A percentile compares a stretch with the other conserved stretches of the same genome.
Evolutionary conservation across 148 eudicot genomes (phyloP).

Genomic region (Beta vulgaris): DNA sequence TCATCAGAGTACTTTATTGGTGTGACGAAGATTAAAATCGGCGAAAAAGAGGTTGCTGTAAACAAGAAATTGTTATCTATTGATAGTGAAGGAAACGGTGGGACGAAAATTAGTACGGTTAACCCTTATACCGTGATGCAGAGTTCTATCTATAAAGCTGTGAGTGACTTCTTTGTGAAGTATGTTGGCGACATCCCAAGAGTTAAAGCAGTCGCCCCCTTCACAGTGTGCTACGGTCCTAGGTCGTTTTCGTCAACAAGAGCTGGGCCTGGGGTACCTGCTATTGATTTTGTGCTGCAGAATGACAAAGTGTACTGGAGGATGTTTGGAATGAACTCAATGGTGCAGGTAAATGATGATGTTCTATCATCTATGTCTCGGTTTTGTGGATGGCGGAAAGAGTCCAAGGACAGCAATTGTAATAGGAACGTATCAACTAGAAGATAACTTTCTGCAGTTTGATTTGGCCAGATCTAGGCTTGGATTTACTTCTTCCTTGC

Average conservation of each 20-base stretch:
- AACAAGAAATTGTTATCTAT: constrained; percentile 35
- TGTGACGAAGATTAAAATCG: constrained; percentile 38
- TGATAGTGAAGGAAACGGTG: constrained; percentile 27
- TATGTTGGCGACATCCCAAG: constrained; percentile 4
- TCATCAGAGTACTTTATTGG: constrained; percentile 41
- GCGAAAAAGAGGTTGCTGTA: constrained; percentile 17
- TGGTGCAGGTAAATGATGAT: constrained; percentile 36
- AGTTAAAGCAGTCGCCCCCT: constrained; percentile 35
- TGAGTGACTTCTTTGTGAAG: too few relatives aligned
- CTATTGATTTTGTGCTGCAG: constrained; percentile 43
- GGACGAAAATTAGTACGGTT: constrained; percentile 50
- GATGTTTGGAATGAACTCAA: constrained; percentile 43
- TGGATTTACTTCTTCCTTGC: constrained; percentile 43
- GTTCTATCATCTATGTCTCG: constrained; percentile 43
- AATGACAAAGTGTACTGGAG: constrained; percentile 39
- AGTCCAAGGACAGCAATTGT: constrained; percentile 30
- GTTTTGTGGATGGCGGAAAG: constrained; percentile 52
- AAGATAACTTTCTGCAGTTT: constrained; percentile 48
- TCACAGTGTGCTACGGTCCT: constrained; percentile 32
- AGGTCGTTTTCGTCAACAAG: constrained; percentile 6
- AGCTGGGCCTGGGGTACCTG: constrained; percentile 41
- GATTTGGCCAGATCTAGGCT: constrained; percentile 33
- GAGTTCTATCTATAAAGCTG: constrained; percentile 34
- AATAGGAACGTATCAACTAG: constrained; percentile 49
- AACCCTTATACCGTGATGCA: constrained; percentile 43